Conservation (phyloP, 352 stramenopile species). For the Phytopythium sindhum region DNA sequence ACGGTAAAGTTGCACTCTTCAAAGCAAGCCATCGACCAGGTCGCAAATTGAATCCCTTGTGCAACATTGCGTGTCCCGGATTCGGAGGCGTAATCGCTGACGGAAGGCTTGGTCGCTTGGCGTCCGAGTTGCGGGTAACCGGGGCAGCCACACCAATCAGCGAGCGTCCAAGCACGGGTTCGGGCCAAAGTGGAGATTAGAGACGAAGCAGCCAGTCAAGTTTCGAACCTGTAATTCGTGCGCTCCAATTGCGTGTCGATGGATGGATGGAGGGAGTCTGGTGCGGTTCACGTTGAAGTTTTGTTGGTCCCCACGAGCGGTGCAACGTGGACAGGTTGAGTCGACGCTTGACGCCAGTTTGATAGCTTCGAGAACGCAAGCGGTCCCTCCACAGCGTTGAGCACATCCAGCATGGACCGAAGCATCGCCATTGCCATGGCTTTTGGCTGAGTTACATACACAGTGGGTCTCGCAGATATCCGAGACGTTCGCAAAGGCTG, state of each 20-base stretch:
- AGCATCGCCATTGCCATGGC: not conserved
- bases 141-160: not conserved
- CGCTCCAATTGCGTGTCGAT: not conserved
- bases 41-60: slow-evolving; percentile 3
- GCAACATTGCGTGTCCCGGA: slow-evolving; percentile 5
- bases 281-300: not conserved
- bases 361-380: not conserved
- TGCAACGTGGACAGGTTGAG: not conserved
- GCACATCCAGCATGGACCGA: not conserved
- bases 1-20: not conserved
- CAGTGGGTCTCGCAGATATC: no score
- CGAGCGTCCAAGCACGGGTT: not conserved
- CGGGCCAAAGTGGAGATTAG: not conserved
- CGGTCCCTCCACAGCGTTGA: not conserved
- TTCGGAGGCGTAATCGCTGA: slow-evolving; percentile 1
- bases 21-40: no score
- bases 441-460: not conserved
- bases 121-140: not conserved
- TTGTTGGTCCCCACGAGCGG: not conserved
- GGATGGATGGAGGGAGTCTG: not conserved
- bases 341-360: not conserved
- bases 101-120: not conserved
- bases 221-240: not conserved
- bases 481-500: no score
- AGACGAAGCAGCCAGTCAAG: no score